Evolutionary conservation across 2,329 filamentous ascomycete species (phyloP), one percentile per base, ranked within the genome.

Genomic region (Onygenales sp.): DNA sequence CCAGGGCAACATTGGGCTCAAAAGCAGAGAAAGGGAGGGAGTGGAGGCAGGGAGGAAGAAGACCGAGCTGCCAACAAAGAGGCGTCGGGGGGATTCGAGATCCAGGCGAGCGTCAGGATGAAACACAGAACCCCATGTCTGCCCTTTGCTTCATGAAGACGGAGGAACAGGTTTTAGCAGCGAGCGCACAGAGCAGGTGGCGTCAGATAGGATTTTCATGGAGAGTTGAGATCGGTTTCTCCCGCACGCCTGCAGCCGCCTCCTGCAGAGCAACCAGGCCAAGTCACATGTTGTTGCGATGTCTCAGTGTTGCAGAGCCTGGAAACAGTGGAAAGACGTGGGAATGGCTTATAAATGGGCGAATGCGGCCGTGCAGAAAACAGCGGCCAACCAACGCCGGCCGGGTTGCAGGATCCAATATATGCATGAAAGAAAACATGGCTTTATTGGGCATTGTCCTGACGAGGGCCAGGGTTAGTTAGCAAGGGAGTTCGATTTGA

Each of bases 281-380:
- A 49, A 42, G 47, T 49, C 47, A 49, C 47, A 49, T 49, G 47
- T 41, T 49, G 36, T 7, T 11, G 35, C 11, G 4, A 39, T 48
- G 46, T 48, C 46, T 48, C 46, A 48, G 46, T 39, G 6, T n/a
- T 46, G 31, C 44, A 17, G 31, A 32, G 44, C 32, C 35, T 27
- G 21, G 21, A 5, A 27, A 27, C 21, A 27, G 21, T 4, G 21
- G 10, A 32, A 46, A 13, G 9, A 21, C 13, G 9, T n/a, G 6
- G 7, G 21, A 35, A 46, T 21, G 11, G 36, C 13, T 9, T 39
- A 39, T 32, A 13, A 43, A 17, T 17, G 17, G 17, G 17, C 17
- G 17, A 17, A 17, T 17, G 17, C 17, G 17, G 17, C 17, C 17
- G 17, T 17, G 17, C 17, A 17, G 17, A 17, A 17, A 17, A 17